Conservation (phyloP, 139 green algal genomes). For the Tetraselmis chui region DNA sequence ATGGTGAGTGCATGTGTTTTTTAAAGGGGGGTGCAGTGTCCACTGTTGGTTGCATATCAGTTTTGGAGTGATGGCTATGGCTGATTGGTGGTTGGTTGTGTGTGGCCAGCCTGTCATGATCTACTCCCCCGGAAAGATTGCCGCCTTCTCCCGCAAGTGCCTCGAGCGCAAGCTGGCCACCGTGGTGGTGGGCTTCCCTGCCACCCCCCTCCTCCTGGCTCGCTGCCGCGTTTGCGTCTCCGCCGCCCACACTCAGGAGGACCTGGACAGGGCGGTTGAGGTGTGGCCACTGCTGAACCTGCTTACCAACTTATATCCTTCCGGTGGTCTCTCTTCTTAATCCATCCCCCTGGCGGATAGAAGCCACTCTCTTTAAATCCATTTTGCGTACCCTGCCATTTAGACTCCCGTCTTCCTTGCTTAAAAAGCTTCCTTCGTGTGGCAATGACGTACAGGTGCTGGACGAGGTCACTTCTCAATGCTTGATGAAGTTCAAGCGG, state of each 20-base stretch:
- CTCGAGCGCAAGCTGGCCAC: constrained; percentile 72
- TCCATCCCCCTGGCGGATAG: no score
- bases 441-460: constrained; percentile 34
- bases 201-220: constrained; percentile 78
- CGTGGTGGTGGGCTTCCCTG: constrained; percentile 96
- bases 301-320: no score
- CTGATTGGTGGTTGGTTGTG: neutral
- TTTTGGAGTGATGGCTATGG: no score
- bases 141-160: constrained; percentile 63
- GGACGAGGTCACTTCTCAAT: constrained; percentile 21
- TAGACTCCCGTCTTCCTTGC: no score
- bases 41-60: no score
- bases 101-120: constrained; percentile 86
- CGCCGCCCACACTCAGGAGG: constrained; percentile 77
- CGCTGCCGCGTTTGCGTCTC: constrained; percentile 89
- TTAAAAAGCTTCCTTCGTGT: no score
- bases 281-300: no score
- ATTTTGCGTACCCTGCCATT: no score
- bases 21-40: no score
- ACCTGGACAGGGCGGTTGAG: constrained; percentile 85
- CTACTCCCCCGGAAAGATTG: constrained; percentile 81
- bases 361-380: no score
- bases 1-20: constrained; percentile 48
- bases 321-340: no score
- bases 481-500: constrained; percentile 24